Conservation (phyloP, 352 stramenopile species). For the Phytophthora megakarya region DNA sequence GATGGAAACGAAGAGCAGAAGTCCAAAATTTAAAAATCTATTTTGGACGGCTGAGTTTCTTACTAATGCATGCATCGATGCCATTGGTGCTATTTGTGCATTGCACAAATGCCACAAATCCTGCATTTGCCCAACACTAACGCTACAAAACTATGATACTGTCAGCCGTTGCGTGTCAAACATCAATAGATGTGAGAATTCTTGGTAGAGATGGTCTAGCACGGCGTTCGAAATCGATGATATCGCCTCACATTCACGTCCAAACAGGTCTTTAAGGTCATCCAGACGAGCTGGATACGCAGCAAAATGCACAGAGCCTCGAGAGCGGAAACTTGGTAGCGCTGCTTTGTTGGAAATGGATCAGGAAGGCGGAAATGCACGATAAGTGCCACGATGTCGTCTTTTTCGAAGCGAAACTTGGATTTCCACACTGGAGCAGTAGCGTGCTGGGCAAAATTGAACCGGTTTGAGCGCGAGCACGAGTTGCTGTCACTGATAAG, state of each 20-base stretch:
- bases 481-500: no score
- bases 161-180: no score
- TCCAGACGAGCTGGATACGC: slow-evolving; percentile 10
- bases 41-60: background rate
- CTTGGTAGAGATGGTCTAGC: background rate
- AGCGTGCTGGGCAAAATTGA: no score
- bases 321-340: slow-evolving; percentile 2
- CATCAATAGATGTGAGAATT: background rate
- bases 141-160: no score
- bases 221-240: background rate
- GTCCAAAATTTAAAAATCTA: slow-evolving; percentile 10
- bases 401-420: no score
- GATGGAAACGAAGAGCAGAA: background rate
- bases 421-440: no score
- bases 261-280: slow-evolving; percentile 6
- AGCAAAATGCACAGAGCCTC: slow-evolving; percentile 10
- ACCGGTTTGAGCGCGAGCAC: no score
- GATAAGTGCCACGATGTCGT: no score
- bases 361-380: slow-evolving; percentile 2
- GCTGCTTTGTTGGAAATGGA: background rate
- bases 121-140: slow-evolving; percentile 15
- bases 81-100: slow-evolving; percentile 6
- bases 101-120: slow-evolving; percentile 13
- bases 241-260: background rate
- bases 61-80: slow-evolving; percentile 4